Base-by-base conservation (phyloP, 305 asterid genomes). In the Fraxinus paxiana region DNA sequence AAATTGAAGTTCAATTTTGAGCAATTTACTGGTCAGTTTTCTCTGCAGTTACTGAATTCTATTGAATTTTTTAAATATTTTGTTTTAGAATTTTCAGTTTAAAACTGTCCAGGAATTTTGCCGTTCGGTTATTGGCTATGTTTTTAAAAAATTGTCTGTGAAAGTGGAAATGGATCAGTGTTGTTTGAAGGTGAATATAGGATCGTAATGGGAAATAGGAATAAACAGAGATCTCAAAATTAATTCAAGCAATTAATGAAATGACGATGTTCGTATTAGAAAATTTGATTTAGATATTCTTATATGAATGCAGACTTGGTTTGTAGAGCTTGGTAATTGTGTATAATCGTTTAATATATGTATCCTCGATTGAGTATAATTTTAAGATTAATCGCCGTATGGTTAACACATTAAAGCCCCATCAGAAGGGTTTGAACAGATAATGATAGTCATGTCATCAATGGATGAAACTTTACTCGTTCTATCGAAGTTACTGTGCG, bases 1-100 rank as follows among this genome's bases (percentile, higher is more conserved):
- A 43, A 72, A 81, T 84, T 80, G 86, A 82, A 85, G 87, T 88
- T 89, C 84, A 81, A 83, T 73, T 86, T 80, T 65, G 5, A 43
- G 83, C 59, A 10, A 83, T 82, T 80, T 79, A 76, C 84, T 61
- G 88, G 90, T 85, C 30, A 38, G 79, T 83, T 33, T 69, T 43
- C 38, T 10, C 24, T 56, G 18, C 34, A 6, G 26, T 38, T 22
- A 7, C 51, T 37, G 20, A 59, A 2, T 77, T 37, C 12, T 63
- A 61, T 76, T 35, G 41, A 31, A 31, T 9, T 67, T 48, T 7
- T 2, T 9, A 24, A 43, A 75, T 26, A 34, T 2, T 31, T 46
- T 20, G 70, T 43, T 76, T 76, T 28, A 17, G 9, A 22, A 26
- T 17, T 75, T 48, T 46, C 26, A 46, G 59, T 72, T 77, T 20